Conservation (phyloP, 2,329 filamentous ascomycete genomes). For the Metarhizium album region DNA sequence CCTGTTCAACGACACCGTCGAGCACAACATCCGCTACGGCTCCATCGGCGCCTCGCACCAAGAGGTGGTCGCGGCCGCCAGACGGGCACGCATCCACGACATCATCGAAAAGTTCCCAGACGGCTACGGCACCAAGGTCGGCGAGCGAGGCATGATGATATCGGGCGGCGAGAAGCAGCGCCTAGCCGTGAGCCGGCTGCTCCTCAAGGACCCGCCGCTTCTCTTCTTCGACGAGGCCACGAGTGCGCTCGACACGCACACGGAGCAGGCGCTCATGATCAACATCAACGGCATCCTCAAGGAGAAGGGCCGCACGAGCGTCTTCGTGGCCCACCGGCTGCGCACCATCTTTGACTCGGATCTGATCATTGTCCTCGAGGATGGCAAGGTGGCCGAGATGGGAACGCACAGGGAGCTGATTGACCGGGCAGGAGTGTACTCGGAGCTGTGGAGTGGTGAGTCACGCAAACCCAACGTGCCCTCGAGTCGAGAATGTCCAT, state of each 20-base stretch:
- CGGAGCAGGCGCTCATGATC: slow-evolving; percentile 77
- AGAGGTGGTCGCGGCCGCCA: slow-evolving; percentile 65
- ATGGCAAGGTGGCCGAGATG: slow-evolving; percentile 75
- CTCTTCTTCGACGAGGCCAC: slow-evolving; percentile 96
- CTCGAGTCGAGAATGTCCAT: not conserved
- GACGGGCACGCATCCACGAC: slow-evolving; percentile 75
- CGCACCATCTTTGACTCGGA: slow-evolving; percentile 91
- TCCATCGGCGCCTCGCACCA: slow-evolving; percentile 65
- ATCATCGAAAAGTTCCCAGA: slow-evolving; percentile 70
- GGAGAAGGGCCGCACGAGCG: slow-evolving; percentile 80
- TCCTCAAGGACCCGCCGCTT: slow-evolving; percentile 81
- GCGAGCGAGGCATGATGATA: slow-evolving; percentile 93
- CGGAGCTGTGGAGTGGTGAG: slow-evolving; percentile 82
- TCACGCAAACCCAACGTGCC: slow-evolving; percentile 11
- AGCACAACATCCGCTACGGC: slow-evolving; percentile 92
- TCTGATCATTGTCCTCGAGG: slow-evolving; percentile 80
- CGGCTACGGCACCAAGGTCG: slow-evolving; percentile 85
- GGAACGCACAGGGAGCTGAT: slow-evolving; percentile 82
- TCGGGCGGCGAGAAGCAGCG: slow-evolving; percentile 91
- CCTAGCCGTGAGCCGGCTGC: slow-evolving; percentile 68
- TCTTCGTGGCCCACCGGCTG: slow-evolving; percentile 88
- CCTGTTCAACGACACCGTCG: slow-evolving; percentile 92
- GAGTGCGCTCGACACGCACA: slow-evolving; percentile 84
- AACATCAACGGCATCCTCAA: slow-evolving; percentile 90
- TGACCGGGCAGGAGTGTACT: slow-evolving; percentile 68